Evolutionary conservation across 345 rosid genomes (phyloP), one percentile per base, ranked within the genome.

Genomic region (Citrus unshiu): DNA sequence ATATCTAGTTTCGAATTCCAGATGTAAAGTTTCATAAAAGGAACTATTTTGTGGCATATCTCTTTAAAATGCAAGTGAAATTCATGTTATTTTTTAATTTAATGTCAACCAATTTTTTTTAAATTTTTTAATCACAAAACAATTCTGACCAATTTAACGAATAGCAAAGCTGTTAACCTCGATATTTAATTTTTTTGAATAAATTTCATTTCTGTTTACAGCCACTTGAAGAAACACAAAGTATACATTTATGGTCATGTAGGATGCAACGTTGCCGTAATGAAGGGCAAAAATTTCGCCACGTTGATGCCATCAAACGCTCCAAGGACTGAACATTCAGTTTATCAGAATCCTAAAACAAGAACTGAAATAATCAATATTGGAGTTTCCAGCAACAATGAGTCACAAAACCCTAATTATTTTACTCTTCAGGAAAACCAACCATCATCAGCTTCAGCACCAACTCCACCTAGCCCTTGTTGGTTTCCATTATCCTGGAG

Each of bases 401-500:
- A 65, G 25, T 9, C 67, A 4, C 68, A 69, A 61, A 68, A 39
- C 14, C 64, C 32, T 64, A 9, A 27, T 29, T 27, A 14, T 14
- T 4, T 12, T 29, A 29, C 67, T 29, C 46, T 25, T 60, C 60
- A 54, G 54, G 86, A 71, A 59, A 83, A 70, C 58, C 58, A 18
- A 54, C 7, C 58, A 54, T 3, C 19, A 49, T 54, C 58, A 16
- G 58, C n/a, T 54, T 54, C 58, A 59, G 58, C 70, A 18, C 64
- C 77, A n/a, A 66, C 73, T 61, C 60, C 83, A 9, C 68, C 63
- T 4, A 59, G 72, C 67, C 73, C 82, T 37, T 60, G 32, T 56
- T 81, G 90, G 88, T 80, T 78, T 74, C 90, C 90, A 22, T 69
- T 87, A 59, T 83, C 89, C 16, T 83, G 84, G 86, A 83, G 85